phyloP scores from a whole-genome alignment of 306 rosid genomes.

The Carpinus viminea region DNA sequence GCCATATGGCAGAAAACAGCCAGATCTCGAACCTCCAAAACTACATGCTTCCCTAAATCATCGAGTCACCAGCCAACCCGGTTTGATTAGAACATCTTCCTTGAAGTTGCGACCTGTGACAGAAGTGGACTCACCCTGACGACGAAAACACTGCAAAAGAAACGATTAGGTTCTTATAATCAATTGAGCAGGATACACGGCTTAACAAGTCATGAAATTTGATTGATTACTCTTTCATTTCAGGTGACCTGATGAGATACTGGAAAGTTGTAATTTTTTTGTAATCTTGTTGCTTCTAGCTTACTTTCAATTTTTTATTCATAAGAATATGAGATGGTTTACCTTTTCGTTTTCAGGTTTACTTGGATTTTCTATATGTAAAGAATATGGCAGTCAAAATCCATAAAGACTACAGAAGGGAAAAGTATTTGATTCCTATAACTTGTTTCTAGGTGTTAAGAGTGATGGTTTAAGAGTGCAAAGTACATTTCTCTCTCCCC shows the following conservation, averaged over 20 bases:
- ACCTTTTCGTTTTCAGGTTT: not conserved
- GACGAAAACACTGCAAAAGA: conserved; percentile 86
- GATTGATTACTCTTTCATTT: not conserved
- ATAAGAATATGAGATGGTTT: not conserved
- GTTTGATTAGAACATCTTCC: conserved; percentile 73
- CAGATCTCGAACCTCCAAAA: not conserved
- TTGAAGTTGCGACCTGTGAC: conserved; percentile 89
- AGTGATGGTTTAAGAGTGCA: not conserved
- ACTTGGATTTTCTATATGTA: not conserved
- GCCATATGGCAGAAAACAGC: not conserved
- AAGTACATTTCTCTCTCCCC: not conserved
- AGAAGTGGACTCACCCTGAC: conserved; percentile 90
- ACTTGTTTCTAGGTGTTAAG: not conserved
- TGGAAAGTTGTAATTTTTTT: not conserved
- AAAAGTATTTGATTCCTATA: not conserved
- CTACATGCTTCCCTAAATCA: conserved; percentile 35
- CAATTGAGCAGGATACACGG: conserved; percentile 5
- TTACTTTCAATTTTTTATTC: not conserved
- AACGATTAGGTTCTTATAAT: conserved; percentile 17
- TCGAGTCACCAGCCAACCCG: conserved; percentile 87
- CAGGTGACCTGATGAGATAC: not conserved
- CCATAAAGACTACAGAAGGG: not conserved
- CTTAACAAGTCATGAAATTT: not conserved
- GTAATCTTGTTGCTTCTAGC: conserved; percentile 7
- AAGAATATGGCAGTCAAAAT: not conserved